Evolutionary conservation across 2,329 filamentous ascomycete species (phyloP).

Genomic region (Pseudogymnoascus sp.): DNA sequence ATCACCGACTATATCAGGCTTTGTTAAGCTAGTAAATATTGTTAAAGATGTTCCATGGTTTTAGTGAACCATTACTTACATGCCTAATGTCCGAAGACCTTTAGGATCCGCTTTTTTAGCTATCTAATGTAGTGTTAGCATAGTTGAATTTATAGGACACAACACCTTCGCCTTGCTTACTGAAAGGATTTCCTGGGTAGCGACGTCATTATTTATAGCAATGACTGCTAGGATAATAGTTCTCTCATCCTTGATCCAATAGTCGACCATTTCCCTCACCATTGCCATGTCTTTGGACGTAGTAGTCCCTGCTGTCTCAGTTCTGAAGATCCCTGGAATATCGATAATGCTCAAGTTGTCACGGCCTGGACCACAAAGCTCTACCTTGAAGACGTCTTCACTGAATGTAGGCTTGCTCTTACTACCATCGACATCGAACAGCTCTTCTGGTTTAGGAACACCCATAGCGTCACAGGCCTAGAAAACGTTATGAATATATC

Average conservation of each 20-base stretch:
- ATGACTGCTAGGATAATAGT: constrained; percentile 17
- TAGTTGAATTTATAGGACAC: background rate
- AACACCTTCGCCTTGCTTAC: background rate
- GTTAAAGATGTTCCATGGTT: background rate
- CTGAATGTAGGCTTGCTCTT: constrained; percentile 32
- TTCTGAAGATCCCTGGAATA: constrained; percentile 46
- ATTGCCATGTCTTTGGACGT: constrained; percentile 35
- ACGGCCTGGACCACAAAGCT: constrained; percentile 29
- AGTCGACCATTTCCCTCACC: constrained; percentile 39
- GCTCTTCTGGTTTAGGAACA: constrained; percentile 17
- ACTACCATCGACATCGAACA: constrained; percentile 47
- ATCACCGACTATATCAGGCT: background rate
- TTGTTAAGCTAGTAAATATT: constrained; percentile 6
- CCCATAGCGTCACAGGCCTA: background rate
- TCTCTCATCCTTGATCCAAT: constrained; percentile 43
- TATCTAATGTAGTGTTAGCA: constrained; percentile 1
- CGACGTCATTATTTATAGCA: constrained; percentile 13
- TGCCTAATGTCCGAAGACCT: constrained; percentile 15
- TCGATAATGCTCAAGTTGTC: constrained; percentile 50
- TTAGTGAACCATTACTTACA: constrained; percentile 1
- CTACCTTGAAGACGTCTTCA: constrained; percentile 19
- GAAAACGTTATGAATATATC: background rate
- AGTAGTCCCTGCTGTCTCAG: background rate
- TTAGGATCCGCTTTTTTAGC: constrained; percentile 15
- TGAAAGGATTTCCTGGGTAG: constrained; percentile 15